phyloP scores from a whole-genome alignment of 1,139 yeast genomes.

The Scheffersomyces lignicola region DNA sequence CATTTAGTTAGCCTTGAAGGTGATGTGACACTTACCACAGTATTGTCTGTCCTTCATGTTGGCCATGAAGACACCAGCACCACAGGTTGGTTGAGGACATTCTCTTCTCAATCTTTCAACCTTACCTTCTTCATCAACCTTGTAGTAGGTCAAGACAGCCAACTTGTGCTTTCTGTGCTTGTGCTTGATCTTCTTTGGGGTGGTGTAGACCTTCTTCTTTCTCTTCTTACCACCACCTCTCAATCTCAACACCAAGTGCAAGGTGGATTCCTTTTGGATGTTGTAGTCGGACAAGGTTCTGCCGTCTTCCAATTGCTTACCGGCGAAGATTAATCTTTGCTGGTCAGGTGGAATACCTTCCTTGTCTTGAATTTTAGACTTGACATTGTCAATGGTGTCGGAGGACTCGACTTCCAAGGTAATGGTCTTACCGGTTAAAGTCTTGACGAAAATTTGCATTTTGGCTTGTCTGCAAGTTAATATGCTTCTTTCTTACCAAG shows the following conservation, averaged over 20 bases:
- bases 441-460: slow-evolving; percentile 99
- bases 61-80: slow-evolving; percentile 99
- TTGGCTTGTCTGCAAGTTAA: slow-evolving; percentile 50
- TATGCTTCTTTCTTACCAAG: slow-evolving; percentile 56
- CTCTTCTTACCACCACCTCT: slow-evolving; percentile 99
- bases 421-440: slow-evolving; percentile 98
- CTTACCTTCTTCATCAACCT: slow-evolving; percentile 97
- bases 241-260: slow-evolving; percentile 96
- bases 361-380: slow-evolving; percentile 98
- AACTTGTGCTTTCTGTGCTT: slow-evolving; percentile 99
- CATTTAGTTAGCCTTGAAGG: slow-evolving; percentile 64
- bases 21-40: slow-evolving; percentile 99
- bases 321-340: slow-evolving; percentile 99
- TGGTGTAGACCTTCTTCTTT: slow-evolving; percentile 99
- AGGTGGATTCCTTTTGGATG: slow-evolving; percentile 99
- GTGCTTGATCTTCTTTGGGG: slow-evolving; percentile 99
- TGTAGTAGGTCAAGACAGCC: slow-evolving; percentile 99
- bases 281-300: slow-evolving; percentile 99
- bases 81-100: slow-evolving; percentile 91
- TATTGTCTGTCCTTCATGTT: slow-evolving; percentile 98
- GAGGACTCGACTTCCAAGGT: slow-evolving; percentile 99
- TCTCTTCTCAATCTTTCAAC: slow-evolving; percentile 99
- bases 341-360: slow-evolving; percentile 99
- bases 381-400: slow-evolving; percentile 99
- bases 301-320: slow-evolving; percentile 99